Base-by-base conservation (phyloP, 176 grass and related monocot genomes). In the Ensete ventricosum region DNA sequence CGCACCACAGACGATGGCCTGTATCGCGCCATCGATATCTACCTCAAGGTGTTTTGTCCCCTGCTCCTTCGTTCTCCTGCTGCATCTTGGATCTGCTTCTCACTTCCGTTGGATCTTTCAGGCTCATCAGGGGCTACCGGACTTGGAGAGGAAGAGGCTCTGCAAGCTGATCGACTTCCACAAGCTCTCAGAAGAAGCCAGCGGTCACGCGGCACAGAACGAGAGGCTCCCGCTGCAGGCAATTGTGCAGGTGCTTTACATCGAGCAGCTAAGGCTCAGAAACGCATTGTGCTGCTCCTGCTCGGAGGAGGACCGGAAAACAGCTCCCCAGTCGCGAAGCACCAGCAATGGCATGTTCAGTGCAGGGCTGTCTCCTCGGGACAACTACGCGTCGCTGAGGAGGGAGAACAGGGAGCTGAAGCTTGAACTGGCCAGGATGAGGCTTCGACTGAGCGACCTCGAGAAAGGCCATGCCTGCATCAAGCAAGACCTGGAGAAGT, bases 391-490 rank as follows among this genome's bases (percentile, higher is more conserved):
- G 9, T 96, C 85, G 69, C 65, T 96, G 81, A 71, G 92, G 80
- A 82, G 89, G 77, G 92, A 96, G 75, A 96, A 96, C 82, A 82
- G 87, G 57, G 89, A 96, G 84, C 79, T 96, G 72, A 92, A 89
- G 81, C 83, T 96, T 27, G 92, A 96, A 84, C 66, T 96, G 2
- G 85, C 86, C 76, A 77, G 92, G 79, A 92, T 96, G 92, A 82
- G 87, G 16, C 84, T 87, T 73, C 83, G 92, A 43, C 81, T 96
- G 26, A 96, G 81, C 24, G 89, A 89, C 78, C 89, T 89, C 55
- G 92, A 96, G 84, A 75, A 90, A 71, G 89, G 86, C 67, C 92
- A 96, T 48, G 87, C 86, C n/a, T 52, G 90, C 43, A 96, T 96
- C 78, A 96, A 92, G 22, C 74, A 86, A 20, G 87, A 87, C 0